phyloP scores from a whole-genome alignment of 176 grass and related monocot species.

The Oryza australiensis region DNA sequence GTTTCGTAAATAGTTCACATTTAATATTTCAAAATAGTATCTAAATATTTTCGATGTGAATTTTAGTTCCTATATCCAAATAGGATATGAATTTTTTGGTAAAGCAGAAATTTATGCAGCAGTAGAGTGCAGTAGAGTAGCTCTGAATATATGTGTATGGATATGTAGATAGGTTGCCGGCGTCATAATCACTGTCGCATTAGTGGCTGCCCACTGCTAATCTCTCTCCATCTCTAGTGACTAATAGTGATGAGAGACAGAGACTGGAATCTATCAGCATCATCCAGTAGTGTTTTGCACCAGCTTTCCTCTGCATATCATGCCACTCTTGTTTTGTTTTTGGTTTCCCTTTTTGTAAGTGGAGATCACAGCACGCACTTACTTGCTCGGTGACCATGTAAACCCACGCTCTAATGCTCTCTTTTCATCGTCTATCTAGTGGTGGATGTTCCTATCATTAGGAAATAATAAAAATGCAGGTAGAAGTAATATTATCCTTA shows the following conservation, averaged over 20 bases:
- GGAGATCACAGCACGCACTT: neutral
- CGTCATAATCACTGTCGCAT: slow-evolving; percentile 26
- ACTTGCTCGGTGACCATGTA: neutral
- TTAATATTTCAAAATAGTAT: too few species aligned
- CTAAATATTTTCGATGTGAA: too few species aligned
- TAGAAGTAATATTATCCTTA: neutral
- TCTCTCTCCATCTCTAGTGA: neutral
- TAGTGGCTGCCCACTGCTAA: slow-evolving; percentile 29
- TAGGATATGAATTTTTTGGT: too few species aligned
- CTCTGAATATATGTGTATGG: neutral
- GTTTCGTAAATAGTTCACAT: too few species aligned
- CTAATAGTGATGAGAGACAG: too few species aligned
- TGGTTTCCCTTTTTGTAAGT: neutral
- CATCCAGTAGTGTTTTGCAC: neutral
- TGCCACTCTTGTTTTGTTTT: neutral
- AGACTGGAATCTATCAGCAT: neutral
- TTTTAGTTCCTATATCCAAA: too few species aligned
- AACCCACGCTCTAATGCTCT: neutral
- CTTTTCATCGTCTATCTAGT: neutral
- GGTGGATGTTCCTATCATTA: neutral
- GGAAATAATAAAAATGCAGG: neutral
- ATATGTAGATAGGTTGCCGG: neutral
- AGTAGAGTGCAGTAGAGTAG: neutral
- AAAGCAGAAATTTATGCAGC: too few species aligned
- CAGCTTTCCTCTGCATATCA: neutral